Evolutionary conservation across 257 asterid genomes (phyloP).

Genomic region (Forsythia suspensa): DNA sequence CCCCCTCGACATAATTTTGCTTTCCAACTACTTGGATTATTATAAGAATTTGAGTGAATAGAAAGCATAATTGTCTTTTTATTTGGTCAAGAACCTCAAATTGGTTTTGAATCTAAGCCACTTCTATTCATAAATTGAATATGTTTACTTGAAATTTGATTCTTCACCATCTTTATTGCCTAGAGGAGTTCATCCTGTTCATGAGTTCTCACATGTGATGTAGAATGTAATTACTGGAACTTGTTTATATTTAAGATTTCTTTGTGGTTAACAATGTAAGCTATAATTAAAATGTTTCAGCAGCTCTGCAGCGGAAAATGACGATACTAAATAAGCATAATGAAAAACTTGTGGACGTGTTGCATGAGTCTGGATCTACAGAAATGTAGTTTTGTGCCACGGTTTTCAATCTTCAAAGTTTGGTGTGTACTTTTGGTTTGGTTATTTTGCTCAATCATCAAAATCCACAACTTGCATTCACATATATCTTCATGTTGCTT

Average conservation of each 20-base stretch:
- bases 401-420: constrained; percentile 27
- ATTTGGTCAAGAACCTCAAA: not conserved
- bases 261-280: not conserved
- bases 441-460: not conserved
- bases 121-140: not conserved
- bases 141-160: not conserved
- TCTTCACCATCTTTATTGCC: not conserved
- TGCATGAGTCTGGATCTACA: constrained; percentile 22
- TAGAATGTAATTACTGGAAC: not conserved
- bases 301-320: constrained; percentile 19
- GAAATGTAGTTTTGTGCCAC: constrained; percentile 21
- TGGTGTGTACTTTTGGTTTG: not conserved
- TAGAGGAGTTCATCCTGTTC: not conserved
- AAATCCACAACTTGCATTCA: not conserved
- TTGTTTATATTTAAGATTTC: not conserved
- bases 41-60: not conserved
- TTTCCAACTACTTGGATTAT: not conserved
- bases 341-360: constrained; percentile 18
- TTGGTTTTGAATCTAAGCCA: not conserved
- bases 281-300: not conserved
- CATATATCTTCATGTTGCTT: not conserved
- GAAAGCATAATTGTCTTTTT: no score
- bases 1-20: not conserved
- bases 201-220: no score
- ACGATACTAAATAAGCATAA: constrained; percentile 7